These are phyloP conservation scores for Epichloe elymi DNA, from an alignment of 2,329 filamentous ascomycete species.

Conservation along the genomic window DNA sequence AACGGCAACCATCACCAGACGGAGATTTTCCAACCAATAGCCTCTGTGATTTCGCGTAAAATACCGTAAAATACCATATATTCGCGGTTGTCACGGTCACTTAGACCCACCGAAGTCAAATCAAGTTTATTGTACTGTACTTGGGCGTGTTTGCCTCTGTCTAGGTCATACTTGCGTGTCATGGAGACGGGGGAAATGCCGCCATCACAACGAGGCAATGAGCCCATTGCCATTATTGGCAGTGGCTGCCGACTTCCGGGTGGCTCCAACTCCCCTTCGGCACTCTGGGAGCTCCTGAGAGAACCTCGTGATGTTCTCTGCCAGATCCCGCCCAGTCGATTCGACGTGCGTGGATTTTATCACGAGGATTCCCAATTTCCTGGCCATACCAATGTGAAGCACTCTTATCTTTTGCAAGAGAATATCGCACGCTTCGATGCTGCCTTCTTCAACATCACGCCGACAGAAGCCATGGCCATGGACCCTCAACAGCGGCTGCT, in stretches of 20 bases:
- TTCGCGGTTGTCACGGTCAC: too few relatives aligned
- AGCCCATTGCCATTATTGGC: constrained; percentile 29
- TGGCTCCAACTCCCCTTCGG: constrained; percentile 18
- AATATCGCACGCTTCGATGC: constrained; percentile 28
- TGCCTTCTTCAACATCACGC: constrained; percentile 15
- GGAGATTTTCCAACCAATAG: too few relatives aligned
- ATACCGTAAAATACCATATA: too few relatives aligned
- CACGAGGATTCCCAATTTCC: constrained; percentile 20
- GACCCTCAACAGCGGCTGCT: constrained; percentile 10
- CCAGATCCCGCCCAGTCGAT: constrained; percentile 11
- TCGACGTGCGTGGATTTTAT: constrained; percentile 13
- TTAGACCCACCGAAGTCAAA: too few relatives aligned
- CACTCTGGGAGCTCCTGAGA: constrained; percentile 22
- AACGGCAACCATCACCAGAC: too few relatives aligned
- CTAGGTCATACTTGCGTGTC: too few relatives aligned
- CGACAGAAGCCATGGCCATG: constrained; percentile 5
- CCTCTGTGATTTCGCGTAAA: too few relatives aligned
- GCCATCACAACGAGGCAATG: constrained; percentile 2
- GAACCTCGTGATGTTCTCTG: constrained; percentile 22
- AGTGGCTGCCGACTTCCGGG: constrained; percentile 26
- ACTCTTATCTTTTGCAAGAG: constrained; percentile 20
- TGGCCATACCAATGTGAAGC: constrained; percentile 10
- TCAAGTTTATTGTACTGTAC: too few relatives aligned
- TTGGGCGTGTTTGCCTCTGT: too few relatives aligned
- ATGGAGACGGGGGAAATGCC: neutral